phyloP scores from a whole-genome alignment of 345 rosid genomes.

The Salix suchowensis region DNA sequence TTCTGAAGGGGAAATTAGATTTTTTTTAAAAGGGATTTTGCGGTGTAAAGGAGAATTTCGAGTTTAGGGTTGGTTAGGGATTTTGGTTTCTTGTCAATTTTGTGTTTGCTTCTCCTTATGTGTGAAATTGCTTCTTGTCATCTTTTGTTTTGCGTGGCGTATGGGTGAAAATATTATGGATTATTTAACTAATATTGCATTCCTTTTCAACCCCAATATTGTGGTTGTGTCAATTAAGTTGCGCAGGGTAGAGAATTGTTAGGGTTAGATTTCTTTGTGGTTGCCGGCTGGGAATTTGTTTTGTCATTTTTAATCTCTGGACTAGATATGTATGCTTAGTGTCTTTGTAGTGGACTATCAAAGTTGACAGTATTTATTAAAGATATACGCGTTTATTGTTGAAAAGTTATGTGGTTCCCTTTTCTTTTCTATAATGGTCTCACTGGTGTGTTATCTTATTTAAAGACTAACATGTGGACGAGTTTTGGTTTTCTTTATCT shows the following conservation, averaged over 20 bases:
- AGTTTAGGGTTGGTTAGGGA: slow-evolving; percentile 4
- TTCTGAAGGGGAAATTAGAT: too few species aligned
- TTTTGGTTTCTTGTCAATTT: slow-evolving; percentile 11
- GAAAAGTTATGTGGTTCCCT: not conserved
- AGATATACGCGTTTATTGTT: not conserved
- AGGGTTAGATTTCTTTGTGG: not conserved
- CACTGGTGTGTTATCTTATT: not conserved
- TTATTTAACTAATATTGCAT: not conserved
- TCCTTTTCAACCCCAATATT: not conserved
- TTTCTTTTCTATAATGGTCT: not conserved
- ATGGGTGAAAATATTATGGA: not conserved
- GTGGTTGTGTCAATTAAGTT: not conserved
- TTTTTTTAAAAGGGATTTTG: not conserved
- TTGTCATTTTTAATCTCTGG: not conserved
- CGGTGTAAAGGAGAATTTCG: not conserved
- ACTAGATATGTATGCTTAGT: not conserved
- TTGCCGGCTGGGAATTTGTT: not conserved
- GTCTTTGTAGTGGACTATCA: not conserved
- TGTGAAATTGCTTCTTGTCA: not conserved
- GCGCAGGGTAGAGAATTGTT: not conserved
- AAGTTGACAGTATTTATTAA: not conserved
- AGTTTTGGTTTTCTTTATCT: not conserved
- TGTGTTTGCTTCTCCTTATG: not conserved
- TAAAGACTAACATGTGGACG: not conserved
- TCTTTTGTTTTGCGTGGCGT: not conserved